Conservation (phyloP, 228 moss, liverwort and hornwort genomes). For the Sphagnum magellanicum region DNA sequence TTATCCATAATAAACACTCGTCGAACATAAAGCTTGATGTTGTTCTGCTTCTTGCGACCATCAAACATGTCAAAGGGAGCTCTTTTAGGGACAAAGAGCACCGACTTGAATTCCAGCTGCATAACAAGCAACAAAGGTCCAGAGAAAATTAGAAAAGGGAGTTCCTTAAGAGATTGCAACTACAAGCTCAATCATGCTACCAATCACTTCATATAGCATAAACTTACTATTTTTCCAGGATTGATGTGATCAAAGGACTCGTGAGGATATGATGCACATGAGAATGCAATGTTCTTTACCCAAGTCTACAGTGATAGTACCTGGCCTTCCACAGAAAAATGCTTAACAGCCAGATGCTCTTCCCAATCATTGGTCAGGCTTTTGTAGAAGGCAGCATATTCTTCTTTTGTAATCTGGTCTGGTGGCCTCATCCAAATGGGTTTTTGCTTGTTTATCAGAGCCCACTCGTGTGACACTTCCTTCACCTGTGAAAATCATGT, state of each 20-base stretch:
- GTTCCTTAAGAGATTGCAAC: too few species aligned
- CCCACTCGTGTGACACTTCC: constrained; percentile 69
- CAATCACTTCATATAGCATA: too few species aligned
- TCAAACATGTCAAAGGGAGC: constrained; percentile 59
- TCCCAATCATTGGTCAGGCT: constrained; percentile 77
- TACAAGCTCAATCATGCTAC: too few species aligned
- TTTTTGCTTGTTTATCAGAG: constrained; percentile 66
- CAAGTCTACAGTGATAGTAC: background rate
- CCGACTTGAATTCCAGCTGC: constrained; percentile 56
- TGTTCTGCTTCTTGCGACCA: constrained; percentile 42
- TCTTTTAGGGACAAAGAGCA: constrained; percentile 45
- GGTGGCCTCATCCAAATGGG: constrained; percentile 76
- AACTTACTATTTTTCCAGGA: too few species aligned
- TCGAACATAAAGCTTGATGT: constrained; percentile 48
- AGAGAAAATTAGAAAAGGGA: too few species aligned
- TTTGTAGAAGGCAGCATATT: constrained; percentile 73
- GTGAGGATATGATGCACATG: too few species aligned
- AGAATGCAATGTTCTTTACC: too few species aligned
- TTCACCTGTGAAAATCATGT: constrained; percentile 15
- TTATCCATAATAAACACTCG: constrained; percentile 84
- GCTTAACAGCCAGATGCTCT: constrained; percentile 53
- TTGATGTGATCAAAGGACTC: too few species aligned
- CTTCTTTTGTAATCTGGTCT: constrained; percentile 65
- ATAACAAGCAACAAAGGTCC: background rate
- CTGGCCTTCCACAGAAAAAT: constrained; percentile 48